Base-by-base conservation (phyloP, 495 filamentous ascomycete species). In the Neurospora terricola region DNA sequence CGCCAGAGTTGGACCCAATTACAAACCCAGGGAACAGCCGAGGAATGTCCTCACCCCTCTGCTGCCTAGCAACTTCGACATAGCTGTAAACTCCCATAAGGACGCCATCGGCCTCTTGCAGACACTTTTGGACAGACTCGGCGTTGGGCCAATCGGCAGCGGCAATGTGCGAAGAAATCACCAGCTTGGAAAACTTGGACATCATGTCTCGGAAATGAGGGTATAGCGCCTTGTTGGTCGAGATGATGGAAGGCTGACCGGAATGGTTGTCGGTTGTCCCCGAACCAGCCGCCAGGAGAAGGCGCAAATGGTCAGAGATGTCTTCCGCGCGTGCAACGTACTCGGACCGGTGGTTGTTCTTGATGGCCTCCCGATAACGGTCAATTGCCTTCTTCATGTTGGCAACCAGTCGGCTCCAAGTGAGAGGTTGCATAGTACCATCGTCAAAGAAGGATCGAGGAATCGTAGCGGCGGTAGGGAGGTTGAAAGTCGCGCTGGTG, bases 131-230 rank as follows among this genome's bases (percentile, higher is more conserved):
- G 73, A 93, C 91, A 3, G 95, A 96, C 79, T 99, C 96, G 40
- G 88, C 85, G 73, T 88, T 89, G 27, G 94, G 93, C 89, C 92
- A 98, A 80, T 98, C 96, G 38, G 95, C 91, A 30, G 95, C 93
- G 42, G 96, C 96, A 78, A 98, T 97, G 80, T 98, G 96, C n/a
- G 96, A 98, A 27, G 95, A 98, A 40, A 99, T 88, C 30, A 99
- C 96, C 43, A 99, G 86, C 81, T 98, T 99, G 43, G 96, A 98
- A 82, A 98, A 98, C 76, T 96, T 93, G 6, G 96, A 98, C 96
- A 99, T 99, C 91, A 97, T 98, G 79, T 98, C 96, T 70, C 96
- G 89, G 82, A 98, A 99, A 83, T 98, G 94, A 38, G 96, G 96
- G 77, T 98, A 98, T 59, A 99, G 85, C 3, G 93, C 90, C 82